Conservation (phyloP, 306 rosid genomes). For the Leucaena leucocephala region DNA sequence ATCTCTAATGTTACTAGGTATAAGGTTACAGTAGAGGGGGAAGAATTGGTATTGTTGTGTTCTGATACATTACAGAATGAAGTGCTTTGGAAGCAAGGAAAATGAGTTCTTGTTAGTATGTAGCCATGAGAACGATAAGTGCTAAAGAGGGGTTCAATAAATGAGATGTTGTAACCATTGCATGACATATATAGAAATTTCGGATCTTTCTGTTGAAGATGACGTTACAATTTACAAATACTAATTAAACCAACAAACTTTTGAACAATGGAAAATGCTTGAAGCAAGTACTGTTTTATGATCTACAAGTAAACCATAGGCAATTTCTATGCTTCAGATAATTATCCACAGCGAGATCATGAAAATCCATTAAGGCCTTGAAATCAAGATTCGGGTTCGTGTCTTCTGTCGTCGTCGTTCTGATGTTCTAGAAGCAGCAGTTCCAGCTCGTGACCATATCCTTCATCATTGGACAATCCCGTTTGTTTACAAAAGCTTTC, state of each 20-base stretch:
- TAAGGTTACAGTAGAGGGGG: neutral
- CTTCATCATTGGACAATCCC: constrained; percentile 45
- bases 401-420: constrained; percentile 8
- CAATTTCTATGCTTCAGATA: neutral
- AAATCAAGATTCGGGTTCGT: constrained; percentile 15
- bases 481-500: constrained; percentile 58
- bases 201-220: neutral
- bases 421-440: constrained; percentile 41
- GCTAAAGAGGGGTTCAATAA: neutral
- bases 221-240: neutral
- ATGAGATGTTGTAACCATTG: neutral
- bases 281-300: neutral
- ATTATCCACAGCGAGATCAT: neutral
- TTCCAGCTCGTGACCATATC: constrained; percentile 45
- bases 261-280: neutral
- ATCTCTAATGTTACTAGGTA: neutral
- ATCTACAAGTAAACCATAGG: neutral
- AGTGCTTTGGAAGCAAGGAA: neutral
- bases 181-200: neutral
- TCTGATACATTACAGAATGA: neutral
- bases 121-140: neutral
- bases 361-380: neutral
- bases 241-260: neutral
- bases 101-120: neutral
- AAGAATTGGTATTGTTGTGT: neutral